These are phyloP conservation scores for Salix udensis DNA, from an alignment of 345 rosid species.

Conservation along the genomic window DNA sequence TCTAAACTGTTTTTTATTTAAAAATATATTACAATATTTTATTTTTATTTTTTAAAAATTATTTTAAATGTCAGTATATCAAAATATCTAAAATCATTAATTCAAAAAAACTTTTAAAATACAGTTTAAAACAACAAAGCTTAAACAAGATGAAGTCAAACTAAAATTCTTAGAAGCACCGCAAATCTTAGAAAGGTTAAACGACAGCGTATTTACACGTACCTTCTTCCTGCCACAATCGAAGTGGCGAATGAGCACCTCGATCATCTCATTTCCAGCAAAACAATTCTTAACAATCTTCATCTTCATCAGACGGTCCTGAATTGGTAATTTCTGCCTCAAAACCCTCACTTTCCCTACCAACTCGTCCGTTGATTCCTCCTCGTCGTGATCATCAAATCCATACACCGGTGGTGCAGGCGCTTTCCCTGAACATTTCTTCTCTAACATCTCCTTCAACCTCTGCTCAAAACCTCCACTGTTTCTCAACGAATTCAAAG, in stretches of 20 bases:
- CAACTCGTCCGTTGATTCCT: conserved; percentile 43
- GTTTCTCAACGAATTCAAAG: conserved; percentile 72
- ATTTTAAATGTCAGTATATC: too few relatives aligned
- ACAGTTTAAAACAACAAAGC: too few relatives aligned
- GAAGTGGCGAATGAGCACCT: conserved; percentile 55
- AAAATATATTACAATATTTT: too few relatives aligned
- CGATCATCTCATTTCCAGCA: conserved; percentile 69
- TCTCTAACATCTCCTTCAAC: conserved; percentile 48
- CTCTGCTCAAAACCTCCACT: conserved; percentile 55
- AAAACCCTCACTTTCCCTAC: conserved; percentile 44
- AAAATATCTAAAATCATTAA: too few relatives aligned
- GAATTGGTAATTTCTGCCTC: conserved; percentile 67
- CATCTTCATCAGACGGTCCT: conserved; percentile 85
- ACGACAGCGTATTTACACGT: conserved; percentile 9
- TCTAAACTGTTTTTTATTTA: too few relatives aligned
- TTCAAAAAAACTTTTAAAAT: too few relatives aligned
- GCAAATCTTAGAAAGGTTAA: background rate
- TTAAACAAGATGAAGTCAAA: background rate
- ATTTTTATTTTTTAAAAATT: too few relatives aligned
- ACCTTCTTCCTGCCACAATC: conserved; percentile 81
- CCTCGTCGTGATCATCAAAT: conserved; percentile 49
- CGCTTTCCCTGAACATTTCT: conserved; percentile 50
- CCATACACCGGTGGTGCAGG: conserved; percentile 63
- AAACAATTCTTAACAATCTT: conserved; percentile 84
- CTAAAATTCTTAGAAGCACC: background rate